phyloP scores from a whole-genome alignment of 768 basidiomycete genomes.

The Naganishia kalamii region DNA sequence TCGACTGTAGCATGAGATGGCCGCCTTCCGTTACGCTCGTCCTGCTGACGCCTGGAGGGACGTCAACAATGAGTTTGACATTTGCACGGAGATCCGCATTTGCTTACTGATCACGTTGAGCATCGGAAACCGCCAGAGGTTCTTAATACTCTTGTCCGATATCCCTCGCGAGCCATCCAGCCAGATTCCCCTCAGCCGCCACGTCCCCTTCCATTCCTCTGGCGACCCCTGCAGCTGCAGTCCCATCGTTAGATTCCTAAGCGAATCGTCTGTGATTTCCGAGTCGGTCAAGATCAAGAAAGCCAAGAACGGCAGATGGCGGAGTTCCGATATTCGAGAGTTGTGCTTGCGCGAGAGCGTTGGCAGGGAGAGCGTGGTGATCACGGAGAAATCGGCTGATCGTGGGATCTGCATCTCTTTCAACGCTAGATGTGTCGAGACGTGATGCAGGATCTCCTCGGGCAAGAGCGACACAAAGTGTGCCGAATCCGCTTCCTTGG shows the following conservation, averaged over 20 bases:
- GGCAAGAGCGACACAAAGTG: background rate
- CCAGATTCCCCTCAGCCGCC: conserved; percentile 1
- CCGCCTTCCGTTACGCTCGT: conserved; percentile 7
- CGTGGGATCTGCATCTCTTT: conserved; percentile 4
- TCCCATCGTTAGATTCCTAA: background rate
- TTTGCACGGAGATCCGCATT: too few species aligned
- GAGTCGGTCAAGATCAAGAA: conserved; percentile 9
- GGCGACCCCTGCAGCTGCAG: background rate
- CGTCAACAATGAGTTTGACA: too few species aligned
- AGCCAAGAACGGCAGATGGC: background rate
- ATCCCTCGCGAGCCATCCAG: conserved; percentile 5
- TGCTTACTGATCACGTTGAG: conserved; percentile 3
- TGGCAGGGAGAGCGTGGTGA: background rate
- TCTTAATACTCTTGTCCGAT: conserved; percentile 12
- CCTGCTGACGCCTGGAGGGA: background rate
- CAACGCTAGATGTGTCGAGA: background rate
- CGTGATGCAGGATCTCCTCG: conserved; percentile 1
- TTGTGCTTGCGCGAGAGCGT: background rate
- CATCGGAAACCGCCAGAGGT: conserved; percentile 2
- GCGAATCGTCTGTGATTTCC: background rate
- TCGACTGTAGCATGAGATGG: background rate
- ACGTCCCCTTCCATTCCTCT: background rate
- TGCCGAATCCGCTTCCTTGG: conserved; percentile 5
- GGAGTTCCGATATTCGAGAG: background rate
- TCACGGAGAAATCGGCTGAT: background rate